These are phyloP conservation scores for Jamesozyma piceae DNA, from an alignment of 805 yeast genomes.

Conservation along the genomic window DNA sequence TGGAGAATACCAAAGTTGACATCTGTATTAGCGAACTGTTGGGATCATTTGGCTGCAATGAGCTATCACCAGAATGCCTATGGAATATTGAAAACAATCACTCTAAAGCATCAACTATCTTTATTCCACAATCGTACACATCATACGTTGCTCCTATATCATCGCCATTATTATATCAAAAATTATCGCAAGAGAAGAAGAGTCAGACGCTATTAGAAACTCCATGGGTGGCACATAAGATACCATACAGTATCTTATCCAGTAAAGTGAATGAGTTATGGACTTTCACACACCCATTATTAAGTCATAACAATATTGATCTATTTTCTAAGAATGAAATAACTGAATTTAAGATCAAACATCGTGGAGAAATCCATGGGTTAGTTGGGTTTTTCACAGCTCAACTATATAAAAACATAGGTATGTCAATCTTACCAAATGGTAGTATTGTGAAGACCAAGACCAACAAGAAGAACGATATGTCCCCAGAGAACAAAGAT, in stretches of 20 bases:
- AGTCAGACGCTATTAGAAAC: constrained; percentile 28
- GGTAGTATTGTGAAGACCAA: constrained; percentile 4
- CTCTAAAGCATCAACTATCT: constrained; percentile 37
- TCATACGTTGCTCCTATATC: constrained; percentile 60
- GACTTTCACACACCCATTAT: constrained; percentile 50
- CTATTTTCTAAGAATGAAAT: constrained; percentile 19
- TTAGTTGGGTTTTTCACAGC: constrained; percentile 70
- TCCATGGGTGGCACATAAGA: constrained; percentile 39
- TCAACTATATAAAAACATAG: constrained; percentile 49
- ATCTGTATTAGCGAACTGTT: constrained; percentile 71
- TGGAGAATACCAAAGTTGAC: constrained; percentile 32
- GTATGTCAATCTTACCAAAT: constrained; percentile 25
- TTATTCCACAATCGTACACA: constrained; percentile 53
- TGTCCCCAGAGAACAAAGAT: no score
- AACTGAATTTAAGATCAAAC: constrained; percentile 37
- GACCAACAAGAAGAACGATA: neutral
- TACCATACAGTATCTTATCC: constrained; percentile 38
- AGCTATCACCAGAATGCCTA: constrained; percentile 76
- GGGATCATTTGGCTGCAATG: constrained; percentile 92
- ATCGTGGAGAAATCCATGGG: constrained; percentile 58
- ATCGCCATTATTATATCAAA: constrained; percentile 43
- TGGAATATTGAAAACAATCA: constrained; percentile 36
- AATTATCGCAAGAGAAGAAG: constrained; percentile 12
- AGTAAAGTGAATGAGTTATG: constrained; percentile 46
- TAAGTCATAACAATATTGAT: constrained; percentile 2